Conservation (phyloP, 2,329 filamentous ascomycete species). For the Fusarium transvaalense region DNA sequence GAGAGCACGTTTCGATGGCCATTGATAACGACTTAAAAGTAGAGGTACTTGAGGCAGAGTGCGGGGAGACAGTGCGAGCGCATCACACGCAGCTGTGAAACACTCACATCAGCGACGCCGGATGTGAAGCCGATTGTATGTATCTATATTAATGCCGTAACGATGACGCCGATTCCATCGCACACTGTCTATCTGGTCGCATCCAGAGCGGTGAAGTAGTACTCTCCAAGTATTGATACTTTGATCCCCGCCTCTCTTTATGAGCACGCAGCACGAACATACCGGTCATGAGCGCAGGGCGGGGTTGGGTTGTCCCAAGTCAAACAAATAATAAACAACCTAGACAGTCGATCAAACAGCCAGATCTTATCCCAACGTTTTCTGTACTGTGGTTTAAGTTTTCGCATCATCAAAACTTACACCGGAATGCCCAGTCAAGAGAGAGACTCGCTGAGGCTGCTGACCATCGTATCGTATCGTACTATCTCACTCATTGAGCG, state of each 20-base stretch:
- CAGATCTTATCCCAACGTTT: not conserved
- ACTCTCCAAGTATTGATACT: constrained; percentile 33
- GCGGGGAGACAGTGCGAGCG: constrained; percentile 42
- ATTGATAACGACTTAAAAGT: constrained; percentile 40
- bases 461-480: not conserved
- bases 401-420: not conserved
- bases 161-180: constrained; percentile 37
- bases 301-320: constrained; percentile 36
- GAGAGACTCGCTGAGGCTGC: constrained; percentile 6
- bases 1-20: constrained; percentile 39
- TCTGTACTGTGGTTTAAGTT: not conserved
- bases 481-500: not conserved
- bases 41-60: constrained; percentile 28
- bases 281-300: constrained; percentile 46
- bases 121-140: not conserved
- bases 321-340: constrained; percentile 31
- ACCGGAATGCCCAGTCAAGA: not conserved
- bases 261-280: constrained; percentile 38
- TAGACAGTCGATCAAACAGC: constrained; percentile 2
- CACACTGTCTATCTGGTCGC: constrained; percentile 40
- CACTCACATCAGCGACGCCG: not conserved
- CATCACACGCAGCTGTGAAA: constrained; percentile 19
- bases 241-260: constrained; percentile 29
- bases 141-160: constrained; percentile 13
- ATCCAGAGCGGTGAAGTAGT: constrained; percentile 32